Base-by-base conservation (phyloP, 108 stramenopile genomes). In the Parietichytrium sp. region DNA sequence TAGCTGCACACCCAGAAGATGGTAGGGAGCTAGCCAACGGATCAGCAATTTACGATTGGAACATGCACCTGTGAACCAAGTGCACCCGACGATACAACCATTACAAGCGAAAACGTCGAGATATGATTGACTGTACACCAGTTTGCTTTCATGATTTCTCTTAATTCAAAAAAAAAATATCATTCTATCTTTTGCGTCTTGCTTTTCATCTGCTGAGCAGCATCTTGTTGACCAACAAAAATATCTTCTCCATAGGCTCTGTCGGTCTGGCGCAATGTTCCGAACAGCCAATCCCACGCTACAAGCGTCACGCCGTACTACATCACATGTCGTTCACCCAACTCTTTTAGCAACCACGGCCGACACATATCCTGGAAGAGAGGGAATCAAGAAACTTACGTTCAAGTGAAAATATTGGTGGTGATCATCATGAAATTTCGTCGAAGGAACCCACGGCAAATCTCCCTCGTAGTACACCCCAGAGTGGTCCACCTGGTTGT, bases 351-450 rank as follows among this genome's bases (percentile, higher is more conserved):
- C n/a, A n/a, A n/a, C n/a, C n/a, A n/a, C n/a, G n/a, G n/a, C n/a
- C n/a, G n/a, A n/a, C n/a, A n/a, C n/a, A n/a, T n/a, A n/a, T n/a
- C n/a, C n/a, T n/a, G n/a, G n/a, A n/a, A n/a, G n/a, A n/a, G n/a
- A n/a, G n/a, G n/a, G n/a, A n/a, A n/a, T n/a, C n/a, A n/a, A n/a
- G n/a, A n/a, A n/a, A n/a, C n/a, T n/a, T n/a, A n/a, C n/a, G 51
- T 81, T 81, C 25, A 81, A 29, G 20, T 81, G 81, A 3, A 81
- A 81, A 16, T 38, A 47, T 15, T 54, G n/a, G 81, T 81, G 81
- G 4, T 81, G 81, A 20, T 81, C 48, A 42, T 81, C 81, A 25
- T 81, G 81, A 36, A 54, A 81, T 16, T 26, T 4, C 53, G 54
- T 33, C 26, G 54, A 54, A 4, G 81, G 81, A 18, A 54, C 54